Percentiles rank a stretch among this genome's conserved stretches.
Evolutionary conservation across 2,329 filamentous ascomycete genomes (phyloP).

Genomic region (Lasiodiplodia hormozganensis): DNA sequence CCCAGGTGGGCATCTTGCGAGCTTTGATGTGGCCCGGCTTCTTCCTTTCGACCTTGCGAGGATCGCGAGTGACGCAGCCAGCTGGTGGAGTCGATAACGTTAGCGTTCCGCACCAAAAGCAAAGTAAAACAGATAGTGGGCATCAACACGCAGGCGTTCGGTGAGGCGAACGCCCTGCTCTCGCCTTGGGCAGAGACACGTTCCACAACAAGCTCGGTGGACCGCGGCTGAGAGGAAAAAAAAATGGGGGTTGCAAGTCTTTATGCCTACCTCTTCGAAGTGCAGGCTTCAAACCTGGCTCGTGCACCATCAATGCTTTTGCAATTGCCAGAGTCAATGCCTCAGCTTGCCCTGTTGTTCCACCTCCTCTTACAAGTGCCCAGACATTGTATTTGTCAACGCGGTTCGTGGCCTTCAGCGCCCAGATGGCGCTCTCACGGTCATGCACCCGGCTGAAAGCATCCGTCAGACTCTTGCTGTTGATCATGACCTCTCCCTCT

Average conservation of each 20-base stretch:
- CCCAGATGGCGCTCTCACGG: conserved; percentile 92
- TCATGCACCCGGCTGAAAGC: conserved; percentile 90
- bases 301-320: conserved; percentile 87
- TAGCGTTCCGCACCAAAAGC: conserved; percentile 45
- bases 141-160: conserved; percentile 11
- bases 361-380: conserved; percentile 83
- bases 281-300: conserved; percentile 87
- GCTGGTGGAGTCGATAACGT: conserved; percentile 63
- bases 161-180: conserved; percentile 15
- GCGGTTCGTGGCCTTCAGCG: conserved; percentile 79
- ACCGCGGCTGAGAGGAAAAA: conserved; percentile 5
- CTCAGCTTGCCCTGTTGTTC: conserved; percentile 94
- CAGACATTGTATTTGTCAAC: conserved; percentile 98
- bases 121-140: conserved; percentile 18
- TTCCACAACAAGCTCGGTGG: conserved; percentile 8
- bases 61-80: conserved; percentile 89
- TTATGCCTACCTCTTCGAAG: conserved; percentile 80
- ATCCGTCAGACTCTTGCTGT: conserved; percentile 83
- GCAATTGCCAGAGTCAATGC: conserved; percentile 89
- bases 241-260: conserved; percentile 1
- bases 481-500: conserved; percentile 86
- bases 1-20: conserved; percentile 97
- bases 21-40: conserved; percentile 96
- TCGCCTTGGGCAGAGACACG: conserved; percentile 3
- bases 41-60: conserved; percentile 94